Base-by-base conservation (phyloP, 371 early-diverging fungal species). In the Dichotomocladium elegans region DNA sequence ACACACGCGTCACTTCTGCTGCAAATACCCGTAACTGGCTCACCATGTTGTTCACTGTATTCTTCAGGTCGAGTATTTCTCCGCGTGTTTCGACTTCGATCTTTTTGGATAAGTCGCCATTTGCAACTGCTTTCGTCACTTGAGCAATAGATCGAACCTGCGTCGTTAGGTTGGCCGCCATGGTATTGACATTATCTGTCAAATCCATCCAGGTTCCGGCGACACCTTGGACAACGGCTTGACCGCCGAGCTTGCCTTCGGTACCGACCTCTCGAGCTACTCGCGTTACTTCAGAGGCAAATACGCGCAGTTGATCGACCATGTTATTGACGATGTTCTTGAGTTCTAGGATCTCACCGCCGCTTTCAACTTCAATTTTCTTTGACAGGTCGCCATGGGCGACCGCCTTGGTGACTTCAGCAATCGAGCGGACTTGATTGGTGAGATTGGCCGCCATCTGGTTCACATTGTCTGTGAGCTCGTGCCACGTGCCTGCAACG, bases 181-280 rank as follows among this genome's bases (percentile, higher is more conserved):
- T n/a, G n/a, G n/a, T n/a, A n/a, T n/a, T n/a, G n/a, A 77, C 72
- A 26, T 74, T 77, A 42, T 77, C 77, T 0, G 75, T 74, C 2
- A 81, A 60, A 41, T 76, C 70, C 51, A 66, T 70, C 81, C 81
- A 81, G 1, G 71, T 74, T 2, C 81, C 81, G n/a, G n/a, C n/a
- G n/a, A n/a, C n/a, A n/a, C n/a, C n/a, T n/a, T n/a, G n/a, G n/a
- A n/a, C n/a, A n/a, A n/a, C n/a, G n/a, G n/a, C n/a, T n/a, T n/a
- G n/a, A n/a, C n/a, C n/a, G n/a, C n/a, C n/a, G n/a, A n/a, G n/a
- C n/a, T n/a, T n/a, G n/a, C n/a, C n/a, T n/a, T n/a, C n/a, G n/a
- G n/a, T n/a, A n/a, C n/a, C n/a, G n/a, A n/a, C n/a, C n/a, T n/a
- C n/a, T n/a, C n/a, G n/a, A n/a, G n/a, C n/a, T n/a, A n/a, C n/a